Evolutionary conservation across 176 grass and related monocot species (phyloP), one percentile per base, ranked within the genome.

Genomic region (Phyllostachys edulis): DNA sequence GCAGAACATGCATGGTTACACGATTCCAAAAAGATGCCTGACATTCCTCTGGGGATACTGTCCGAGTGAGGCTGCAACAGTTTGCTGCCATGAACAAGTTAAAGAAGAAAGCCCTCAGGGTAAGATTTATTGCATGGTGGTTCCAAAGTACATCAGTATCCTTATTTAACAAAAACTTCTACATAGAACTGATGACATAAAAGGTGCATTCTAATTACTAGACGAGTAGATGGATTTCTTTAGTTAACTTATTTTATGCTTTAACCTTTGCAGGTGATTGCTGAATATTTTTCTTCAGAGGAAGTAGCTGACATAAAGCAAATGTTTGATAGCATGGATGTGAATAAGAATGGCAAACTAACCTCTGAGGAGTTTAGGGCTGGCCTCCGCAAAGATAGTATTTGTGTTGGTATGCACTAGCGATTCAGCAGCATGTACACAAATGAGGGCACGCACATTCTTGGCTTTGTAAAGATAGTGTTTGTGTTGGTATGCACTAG

Each of bases 61-160:
- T 99, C 54, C 80, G 88, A 79, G 83, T 91, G 27, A 96, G 82
- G 70, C 84, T 99, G 70, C 94, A 96, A 64, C 97, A 99, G 81
- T 99, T 99, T 88, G 45, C 93, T 85, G 90, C 92, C 70, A 96
- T 99, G 97, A 99, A 99, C 84, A 99, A 95, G 88, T 96, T 99
- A 78, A 99, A 99, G 90, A 99, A 96, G 84, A 96, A 90, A 92
- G 91, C 91, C 9, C 85, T 99, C 15, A 87, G 90, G 93, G 97
- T 99, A 90, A 88, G 87, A 55, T 51, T 86, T 62, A 11, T 29
- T 61, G 63, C 46, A 76, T 26, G 11, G 11, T 87, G 9, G 34
- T 26, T 23, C 18, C 1, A 37, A 20, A 52, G 10, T 46, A 65
- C 29, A 42, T 46, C 66, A 79, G 6, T 57, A 57, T 78, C 39